phyloP scores from a whole-genome alignment of 768 basidiomycete genomes.

The Pisolithus marmoratus region DNA sequence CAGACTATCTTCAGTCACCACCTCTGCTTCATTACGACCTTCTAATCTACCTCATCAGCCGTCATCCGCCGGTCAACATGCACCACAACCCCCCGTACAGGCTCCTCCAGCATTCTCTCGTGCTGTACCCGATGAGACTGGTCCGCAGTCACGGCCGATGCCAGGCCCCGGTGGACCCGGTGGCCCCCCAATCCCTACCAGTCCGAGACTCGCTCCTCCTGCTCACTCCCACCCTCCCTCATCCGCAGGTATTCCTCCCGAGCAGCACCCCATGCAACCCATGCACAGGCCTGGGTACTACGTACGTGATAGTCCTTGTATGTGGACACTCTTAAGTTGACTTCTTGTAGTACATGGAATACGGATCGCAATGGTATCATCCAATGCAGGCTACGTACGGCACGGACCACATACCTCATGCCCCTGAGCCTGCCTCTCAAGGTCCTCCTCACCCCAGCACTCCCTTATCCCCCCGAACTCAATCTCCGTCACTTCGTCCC shows the following conservation, averaged over 20 bases:
- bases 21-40: constrained; percentile 53
- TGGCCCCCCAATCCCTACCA: constrained; percentile 48
- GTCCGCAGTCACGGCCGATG: constrained; percentile 42
- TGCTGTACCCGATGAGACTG: constrained; percentile 55
- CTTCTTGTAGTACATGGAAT: constrained; percentile 37
- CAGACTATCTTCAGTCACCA: constrained; percentile 46
- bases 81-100: constrained; percentile 32
- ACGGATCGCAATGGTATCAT: constrained; percentile 44
- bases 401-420: constrained; percentile 37
- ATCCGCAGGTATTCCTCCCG: constrained; percentile 46
- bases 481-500: constrained; percentile 48
- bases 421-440: constrained; percentile 30
- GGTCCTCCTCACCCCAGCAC: constrained; percentile 43
- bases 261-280: constrained; percentile 35
- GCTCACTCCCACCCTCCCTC: constrained; percentile 51
- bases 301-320: constrained; percentile 35
- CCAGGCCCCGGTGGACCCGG: constrained; percentile 45
- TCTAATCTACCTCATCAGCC: constrained; percentile 46
- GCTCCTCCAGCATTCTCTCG: constrained; percentile 52
- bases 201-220: constrained; percentile 60
- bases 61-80: constrained; percentile 32
- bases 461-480: constrained; percentile 68
- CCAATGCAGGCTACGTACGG: constrained; percentile 21
- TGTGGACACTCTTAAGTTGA: constrained; percentile 2
- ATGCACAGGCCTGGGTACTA: constrained; percentile 47